A percentile compares a stretch with the other conserved stretches of the same genome.
Conservation (phyloP, 768 basidiomycete genomes). For the Hygrocybe coccinea region DNA sequence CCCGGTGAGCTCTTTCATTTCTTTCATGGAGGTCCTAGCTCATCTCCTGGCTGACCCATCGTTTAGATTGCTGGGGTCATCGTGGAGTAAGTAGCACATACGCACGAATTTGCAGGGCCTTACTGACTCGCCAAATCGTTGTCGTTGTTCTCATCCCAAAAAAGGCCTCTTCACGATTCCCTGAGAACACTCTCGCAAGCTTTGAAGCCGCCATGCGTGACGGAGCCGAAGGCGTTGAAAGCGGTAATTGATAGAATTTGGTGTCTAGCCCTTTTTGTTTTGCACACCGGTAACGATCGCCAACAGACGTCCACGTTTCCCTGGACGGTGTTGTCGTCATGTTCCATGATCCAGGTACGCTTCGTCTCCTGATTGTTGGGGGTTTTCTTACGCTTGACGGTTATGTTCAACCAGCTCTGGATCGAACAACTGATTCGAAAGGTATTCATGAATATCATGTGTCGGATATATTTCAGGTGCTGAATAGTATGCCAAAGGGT, state of each 20-base stretch:
- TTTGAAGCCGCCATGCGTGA: slow-evolving; percentile 94
- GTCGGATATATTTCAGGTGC: slow-evolving; percentile 20
- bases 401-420: slow-evolving; percentile 42
- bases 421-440: slow-evolving; percentile 76
- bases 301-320: slow-evolving; percentile 91
- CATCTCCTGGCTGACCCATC: not conserved
- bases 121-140: not conserved
- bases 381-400: not conserved
- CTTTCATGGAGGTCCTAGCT: not conserved
- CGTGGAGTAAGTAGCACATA: slow-evolving; percentile 41
- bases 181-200: slow-evolving; percentile 93
- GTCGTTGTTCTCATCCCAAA: slow-evolving; percentile 1
- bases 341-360: slow-evolving; percentile 91
- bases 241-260: slow-evolving; percentile 59
- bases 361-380: not conserved
- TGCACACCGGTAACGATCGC: slow-evolving; percentile 45
- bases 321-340: slow-evolving; percentile 82
- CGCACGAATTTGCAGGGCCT: not conserved
- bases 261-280: slow-evolving; percentile 30
- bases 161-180: slow-evolving; percentile 80
- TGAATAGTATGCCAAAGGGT: slow-evolving; percentile 39
- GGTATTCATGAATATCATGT: slow-evolving; percentile 34
- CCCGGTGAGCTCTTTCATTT: slow-evolving; percentile 4
- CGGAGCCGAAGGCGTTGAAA: slow-evolving; percentile 95
- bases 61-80: slow-evolving; percentile 64